These are phyloP conservation scores for Cavenderia fasciculata DNA, from an alignment of 78 protist species.

Conservation along the genomic window DNA sequence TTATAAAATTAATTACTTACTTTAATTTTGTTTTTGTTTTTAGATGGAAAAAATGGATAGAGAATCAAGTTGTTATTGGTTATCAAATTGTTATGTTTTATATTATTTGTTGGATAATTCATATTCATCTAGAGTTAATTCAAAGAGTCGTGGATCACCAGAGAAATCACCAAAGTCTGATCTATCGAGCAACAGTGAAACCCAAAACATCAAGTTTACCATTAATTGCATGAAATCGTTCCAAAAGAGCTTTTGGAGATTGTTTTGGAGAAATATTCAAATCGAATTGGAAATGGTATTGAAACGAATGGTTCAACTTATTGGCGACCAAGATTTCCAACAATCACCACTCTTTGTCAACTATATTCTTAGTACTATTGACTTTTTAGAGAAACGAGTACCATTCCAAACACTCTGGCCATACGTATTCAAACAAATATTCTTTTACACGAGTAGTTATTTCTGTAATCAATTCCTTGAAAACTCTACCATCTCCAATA, in stretches of 20 bases:
- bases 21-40: too few species aligned
- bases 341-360: conserved; percentile 1
- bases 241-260: conserved; percentile 43
- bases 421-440: conserved; percentile 50
- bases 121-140: neutral
- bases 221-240: neutral
- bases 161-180: conserved; percentile 1
- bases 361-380: conserved; percentile 18
- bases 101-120: conserved; percentile 16
- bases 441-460: conserved; percentile 19
- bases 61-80: conserved; percentile 69
- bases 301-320: conserved; percentile 5
- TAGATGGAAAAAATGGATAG: conserved; percentile 62
- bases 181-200: conserved; percentile 2
- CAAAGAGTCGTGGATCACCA: neutral
- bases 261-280: conserved; percentile 32
- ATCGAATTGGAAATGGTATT: conserved; percentile 25
- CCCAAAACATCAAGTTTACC: conserved; percentile 1
- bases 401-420: conserved; percentile 64
- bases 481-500: neutral
- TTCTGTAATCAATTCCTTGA: conserved; percentile 8
- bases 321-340: neutral
- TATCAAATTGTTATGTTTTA: conserved; percentile 28
- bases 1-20: neutral
- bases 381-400: conserved; percentile 49